Conservation (phyloP, 306 rosid genomes). For the Vachellia collinsii region DNA sequence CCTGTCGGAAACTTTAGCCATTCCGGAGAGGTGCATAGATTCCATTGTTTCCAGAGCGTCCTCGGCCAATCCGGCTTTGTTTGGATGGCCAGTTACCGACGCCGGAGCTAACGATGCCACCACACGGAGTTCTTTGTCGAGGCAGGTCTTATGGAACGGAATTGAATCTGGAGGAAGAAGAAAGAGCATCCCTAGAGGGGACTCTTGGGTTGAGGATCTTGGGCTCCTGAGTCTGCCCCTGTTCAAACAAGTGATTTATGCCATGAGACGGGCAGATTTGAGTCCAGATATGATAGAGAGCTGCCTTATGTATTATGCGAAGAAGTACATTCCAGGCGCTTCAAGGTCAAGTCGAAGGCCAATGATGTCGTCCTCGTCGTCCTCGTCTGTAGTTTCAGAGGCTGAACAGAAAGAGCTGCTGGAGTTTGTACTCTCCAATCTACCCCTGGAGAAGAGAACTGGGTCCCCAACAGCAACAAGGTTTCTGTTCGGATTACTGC, state of each 20-base stretch:
- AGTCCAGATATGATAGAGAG: constrained; percentile 73
- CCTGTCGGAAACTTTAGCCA: constrained; percentile 62
- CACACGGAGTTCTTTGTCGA: constrained; percentile 49
- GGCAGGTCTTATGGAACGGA: constrained; percentile 77
- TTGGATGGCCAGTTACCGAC: constrained; percentile 88
- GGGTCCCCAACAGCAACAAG: constrained; percentile 64
- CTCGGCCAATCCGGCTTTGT: constrained; percentile 72
- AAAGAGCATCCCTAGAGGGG: constrained; percentile 48
- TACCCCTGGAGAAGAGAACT: constrained; percentile 69
- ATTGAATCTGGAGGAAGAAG: constrained; percentile 64
- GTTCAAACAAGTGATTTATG: constrained; percentile 65
- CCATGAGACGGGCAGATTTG: constrained; percentile 64
- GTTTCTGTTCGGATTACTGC: constrained; percentile 71
- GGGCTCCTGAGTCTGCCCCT: constrained; percentile 64
- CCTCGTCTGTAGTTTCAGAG: constrained; percentile 58
- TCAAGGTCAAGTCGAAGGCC: constrained; percentile 77
- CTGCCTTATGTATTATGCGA: constrained; percentile 80
- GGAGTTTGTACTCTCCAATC: constrained; percentile 70
- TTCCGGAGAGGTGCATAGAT: constrained; percentile 72
- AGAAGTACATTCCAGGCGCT: constrained; percentile 83
- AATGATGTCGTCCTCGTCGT: constrained; percentile 39
- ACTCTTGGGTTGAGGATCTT: constrained; percentile 86
- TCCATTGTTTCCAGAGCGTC: constrained; percentile 70
- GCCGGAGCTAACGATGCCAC: constrained; percentile 18
- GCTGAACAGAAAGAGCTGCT: constrained; percentile 79